Percentiles rank a stretch among this genome's conserved stretches.
phyloP scores from a whole-genome alignment of 805 yeast species.

The Candida nitratophila region DNA sequence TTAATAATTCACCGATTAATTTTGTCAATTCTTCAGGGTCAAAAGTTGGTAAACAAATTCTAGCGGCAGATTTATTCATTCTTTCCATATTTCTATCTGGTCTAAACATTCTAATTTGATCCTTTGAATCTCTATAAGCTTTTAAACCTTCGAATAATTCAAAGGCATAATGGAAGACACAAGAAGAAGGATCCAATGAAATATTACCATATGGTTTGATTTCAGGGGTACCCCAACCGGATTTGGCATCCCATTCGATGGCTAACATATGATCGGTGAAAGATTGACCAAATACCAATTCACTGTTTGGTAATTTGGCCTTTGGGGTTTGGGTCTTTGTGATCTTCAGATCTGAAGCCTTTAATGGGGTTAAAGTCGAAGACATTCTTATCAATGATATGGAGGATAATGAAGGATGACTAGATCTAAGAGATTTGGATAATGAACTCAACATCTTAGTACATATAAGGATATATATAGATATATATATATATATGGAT shows the following conservation, averaged over 20 bases:
- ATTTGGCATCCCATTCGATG: constrained; percentile 67
- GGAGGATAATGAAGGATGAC: not conserved
- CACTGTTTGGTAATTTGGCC: constrained; percentile 47
- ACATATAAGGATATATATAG: no score
- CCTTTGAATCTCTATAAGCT: constrained; percentile 67
- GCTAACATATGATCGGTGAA: constrained; percentile 90
- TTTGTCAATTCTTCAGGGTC: constrained; percentile 72
- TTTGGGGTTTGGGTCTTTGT: constrained; percentile 44
- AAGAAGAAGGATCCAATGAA: constrained; percentile 75
- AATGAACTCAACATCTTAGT: not conserved
- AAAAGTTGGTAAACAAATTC: constrained; percentile 85
- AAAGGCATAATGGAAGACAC: constrained; percentile 92
- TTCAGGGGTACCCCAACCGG: constrained; percentile 87
- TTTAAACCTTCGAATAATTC: constrained; percentile 95
- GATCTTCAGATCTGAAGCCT: constrained; percentile 47
- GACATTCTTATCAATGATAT: constrained; percentile 12
- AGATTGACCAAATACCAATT: constrained; percentile 62
- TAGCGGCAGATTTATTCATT: constrained; percentile 80
- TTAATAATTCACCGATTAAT: constrained; percentile 68
- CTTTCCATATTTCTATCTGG: constrained; percentile 88
- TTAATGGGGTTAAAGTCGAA: constrained; percentile 32
- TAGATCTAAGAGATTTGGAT: not conserved
- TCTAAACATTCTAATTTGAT: constrained; percentile 76
- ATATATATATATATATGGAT: no score
- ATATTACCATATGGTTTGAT: constrained; percentile 81